Percentiles rank a stretch among this genome's conserved stretches.
Conservation (phyloP, 805 yeast species). For the Wickerhamiella domercqiae region DNA sequence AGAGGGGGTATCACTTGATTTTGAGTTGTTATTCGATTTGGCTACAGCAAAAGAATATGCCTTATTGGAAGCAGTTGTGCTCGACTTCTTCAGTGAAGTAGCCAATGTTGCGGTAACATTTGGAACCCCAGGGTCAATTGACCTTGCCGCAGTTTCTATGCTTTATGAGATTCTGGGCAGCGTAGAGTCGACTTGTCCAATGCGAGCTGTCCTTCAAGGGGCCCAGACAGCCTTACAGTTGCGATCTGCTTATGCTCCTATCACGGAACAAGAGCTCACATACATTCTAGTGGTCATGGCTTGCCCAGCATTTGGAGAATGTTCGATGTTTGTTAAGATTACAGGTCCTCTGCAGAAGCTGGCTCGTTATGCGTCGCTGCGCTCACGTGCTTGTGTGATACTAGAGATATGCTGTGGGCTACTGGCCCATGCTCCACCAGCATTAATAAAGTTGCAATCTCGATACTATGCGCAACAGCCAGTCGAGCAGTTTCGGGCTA, state of each 20-base stretch:
- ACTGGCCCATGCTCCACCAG: slow-evolving; percentile 35
- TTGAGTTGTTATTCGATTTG: slow-evolving; percentile 13
- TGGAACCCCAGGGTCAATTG: slow-evolving; percentile 1
- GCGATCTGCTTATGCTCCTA: slow-evolving; percentile 10
- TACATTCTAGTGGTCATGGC: slow-evolving; percentile 15
- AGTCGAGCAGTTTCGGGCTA: slow-evolving; percentile 29
- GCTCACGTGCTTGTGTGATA: slow-evolving; percentile 42
- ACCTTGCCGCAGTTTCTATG: slow-evolving; percentile 6
- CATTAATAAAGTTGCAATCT: slow-evolving; percentile 30
- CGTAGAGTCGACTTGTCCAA: slow-evolving; percentile 15
- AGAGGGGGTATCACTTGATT: slow-evolving; percentile 9
- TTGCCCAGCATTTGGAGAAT: slow-evolving; percentile 17
- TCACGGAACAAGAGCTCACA: slow-evolving; percentile 11
- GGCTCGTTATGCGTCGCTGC: slow-evolving; percentile 16
- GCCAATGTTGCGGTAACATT: slow-evolving; percentile 13
- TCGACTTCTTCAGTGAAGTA: slow-evolving; percentile 12
- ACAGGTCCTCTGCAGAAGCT: slow-evolving; percentile 20
- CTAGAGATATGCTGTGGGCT: slow-evolving; percentile 56
- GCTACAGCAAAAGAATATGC: slow-evolving; percentile 12
- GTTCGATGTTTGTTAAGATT: slow-evolving; percentile 21
- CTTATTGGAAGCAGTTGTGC: slow-evolving; percentile 15
- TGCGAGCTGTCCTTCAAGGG: slow-evolving; percentile 19
- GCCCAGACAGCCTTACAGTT: slow-evolving; percentile 16
- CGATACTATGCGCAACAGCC: slow-evolving; percentile 30
- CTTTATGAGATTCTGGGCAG: slow-evolving; percentile 12